These are phyloP conservation scores for Xylariales sp. DNA, from an alignment of 2,329 filamentous ascomycete genomes.

Conservation along the genomic window DNA sequence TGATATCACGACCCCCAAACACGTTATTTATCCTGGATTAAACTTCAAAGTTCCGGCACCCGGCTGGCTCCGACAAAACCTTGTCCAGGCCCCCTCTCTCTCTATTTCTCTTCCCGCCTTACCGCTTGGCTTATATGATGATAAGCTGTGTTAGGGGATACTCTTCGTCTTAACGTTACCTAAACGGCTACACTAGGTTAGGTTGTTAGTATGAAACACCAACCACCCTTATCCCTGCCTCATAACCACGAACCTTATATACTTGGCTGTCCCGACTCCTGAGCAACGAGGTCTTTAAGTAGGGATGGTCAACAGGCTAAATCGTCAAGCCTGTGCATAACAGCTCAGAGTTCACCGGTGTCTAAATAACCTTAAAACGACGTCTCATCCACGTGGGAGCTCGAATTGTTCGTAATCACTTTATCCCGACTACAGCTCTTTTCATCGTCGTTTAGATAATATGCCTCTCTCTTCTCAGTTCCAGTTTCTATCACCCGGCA, in stretches of 20 bases:
- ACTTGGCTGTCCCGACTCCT: not conserved
- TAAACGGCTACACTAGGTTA: too few species aligned
- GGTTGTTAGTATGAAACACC: not conserved
- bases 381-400: not conserved
- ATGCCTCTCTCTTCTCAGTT: not conserved
- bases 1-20: not conserved
- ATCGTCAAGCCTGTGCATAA: not conserved
- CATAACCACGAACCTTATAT: not conserved
- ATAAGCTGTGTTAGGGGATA: not conserved
- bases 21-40: not conserved
- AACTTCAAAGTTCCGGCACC: not conserved
- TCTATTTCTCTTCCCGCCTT: too few species aligned
- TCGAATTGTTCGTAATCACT: not conserved
- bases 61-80: not conserved
- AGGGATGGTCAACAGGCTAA: slow-evolving; percentile 2
- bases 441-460: not conserved
- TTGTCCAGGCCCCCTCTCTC: too few species aligned
- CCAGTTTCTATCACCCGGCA: not conserved
- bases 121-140: not conserved
- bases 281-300: not conserved
- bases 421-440: not conserved
- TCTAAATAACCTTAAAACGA: slow-evolving; percentile 17
- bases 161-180: not conserved
- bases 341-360: not conserved
- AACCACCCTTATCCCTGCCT: slow-evolving; percentile 8